Conservation (phyloP, 257 asterid genomes). For the Haberlea rhodopensis region DNA sequence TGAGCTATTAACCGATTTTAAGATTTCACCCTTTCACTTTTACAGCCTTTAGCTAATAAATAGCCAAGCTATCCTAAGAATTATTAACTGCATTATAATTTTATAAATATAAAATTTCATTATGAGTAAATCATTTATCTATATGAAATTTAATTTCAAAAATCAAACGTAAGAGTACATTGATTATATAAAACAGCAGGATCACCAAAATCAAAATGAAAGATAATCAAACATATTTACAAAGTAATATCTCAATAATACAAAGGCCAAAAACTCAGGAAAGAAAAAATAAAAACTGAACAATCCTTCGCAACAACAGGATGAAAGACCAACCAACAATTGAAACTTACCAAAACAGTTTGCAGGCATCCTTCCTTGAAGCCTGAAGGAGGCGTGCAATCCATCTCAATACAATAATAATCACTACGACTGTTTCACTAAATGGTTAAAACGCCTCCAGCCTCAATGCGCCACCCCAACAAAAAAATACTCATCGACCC, state of each 20-base stretch:
- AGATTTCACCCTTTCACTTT: too few species aligned
- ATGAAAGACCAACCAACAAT: conserved; percentile 29
- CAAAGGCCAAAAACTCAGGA: conserved; percentile 35
- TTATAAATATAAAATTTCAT: too few species aligned
- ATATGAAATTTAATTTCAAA: too few species aligned
- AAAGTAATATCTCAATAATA: conserved; percentile 47
- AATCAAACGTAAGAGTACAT: too few species aligned
- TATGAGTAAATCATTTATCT: too few species aligned
- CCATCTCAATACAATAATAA: conserved; percentile 2
- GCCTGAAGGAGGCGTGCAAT: conserved; percentile 9
- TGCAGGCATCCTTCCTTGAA: conserved; percentile 13
- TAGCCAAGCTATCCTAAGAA: neutral
- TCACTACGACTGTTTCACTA: conserved; percentile 1
- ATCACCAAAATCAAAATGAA: neutral
- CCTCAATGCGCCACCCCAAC: neutral
- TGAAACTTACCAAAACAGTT: conserved; percentile 1
- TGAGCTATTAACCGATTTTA: too few species aligned
- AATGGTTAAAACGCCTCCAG: conserved; percentile 12
- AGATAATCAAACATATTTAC: conserved; percentile 38
- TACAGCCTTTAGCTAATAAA: too few species aligned
- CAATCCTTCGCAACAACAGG: conserved; percentile 42
- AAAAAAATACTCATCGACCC: conserved; percentile 52
- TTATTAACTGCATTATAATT: neutral
- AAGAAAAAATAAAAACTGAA: conserved; percentile 32
- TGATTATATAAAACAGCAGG: neutral